Conservation (phyloP, 176 grass and related monocot species). For the Miscanthus lutarioriparius region DNA sequence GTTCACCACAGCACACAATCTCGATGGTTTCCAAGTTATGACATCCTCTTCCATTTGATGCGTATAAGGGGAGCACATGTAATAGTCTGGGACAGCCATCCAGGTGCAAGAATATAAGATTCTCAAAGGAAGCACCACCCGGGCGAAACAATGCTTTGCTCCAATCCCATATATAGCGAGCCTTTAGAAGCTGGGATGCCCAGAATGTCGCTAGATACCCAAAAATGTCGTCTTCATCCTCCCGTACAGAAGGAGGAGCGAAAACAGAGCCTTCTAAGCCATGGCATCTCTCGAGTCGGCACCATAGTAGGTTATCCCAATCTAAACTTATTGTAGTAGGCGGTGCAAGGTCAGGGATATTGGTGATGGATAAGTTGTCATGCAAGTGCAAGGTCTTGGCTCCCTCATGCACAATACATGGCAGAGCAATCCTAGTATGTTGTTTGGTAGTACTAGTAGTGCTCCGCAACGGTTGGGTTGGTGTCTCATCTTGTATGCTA, state of each 20-base stretch:
- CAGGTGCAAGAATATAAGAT: background rate
- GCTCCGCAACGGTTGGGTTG: too few relatives aligned
- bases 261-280: background rate
- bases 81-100: background rate
- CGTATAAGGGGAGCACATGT: background rate
- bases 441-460: background rate
- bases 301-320: background rate
- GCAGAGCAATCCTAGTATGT: background rate
- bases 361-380: background rate
- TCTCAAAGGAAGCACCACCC: accelerated
- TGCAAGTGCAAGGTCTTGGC: background rate
- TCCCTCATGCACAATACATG: accelerated
- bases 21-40: background rate
- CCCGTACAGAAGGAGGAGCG: accelerated
- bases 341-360: background rate
- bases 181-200: background rate
- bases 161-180: background rate
- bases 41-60: accelerated
- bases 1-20: background rate
- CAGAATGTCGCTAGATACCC: background rate
- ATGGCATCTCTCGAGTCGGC: background rate
- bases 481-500: background rate
- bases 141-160: background rate
- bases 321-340: too few relatives aligned
- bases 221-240: accelerated